These are phyloP conservation scores for Fusarium floridanum DNA, from an alignment of 2,329 filamentous ascomycete genomes.

Conservation along the genomic window DNA sequence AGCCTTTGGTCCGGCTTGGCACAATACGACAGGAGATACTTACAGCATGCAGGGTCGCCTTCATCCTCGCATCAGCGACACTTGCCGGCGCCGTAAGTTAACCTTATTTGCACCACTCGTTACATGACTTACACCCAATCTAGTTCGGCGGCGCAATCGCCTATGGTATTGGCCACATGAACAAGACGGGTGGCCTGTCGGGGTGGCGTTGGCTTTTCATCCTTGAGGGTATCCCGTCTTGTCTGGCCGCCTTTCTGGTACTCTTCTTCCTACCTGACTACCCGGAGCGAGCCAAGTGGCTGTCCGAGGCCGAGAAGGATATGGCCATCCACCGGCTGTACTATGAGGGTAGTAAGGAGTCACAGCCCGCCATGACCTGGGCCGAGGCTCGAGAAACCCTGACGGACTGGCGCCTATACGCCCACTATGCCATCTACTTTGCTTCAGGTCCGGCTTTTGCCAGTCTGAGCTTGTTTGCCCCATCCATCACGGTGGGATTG, in stretches of 20 bases:
- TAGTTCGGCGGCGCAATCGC: constrained; percentile 78
- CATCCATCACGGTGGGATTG: constrained; percentile 70
- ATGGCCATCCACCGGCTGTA: constrained; percentile 62
- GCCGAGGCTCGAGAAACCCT: constrained; percentile 77
- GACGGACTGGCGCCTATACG: constrained; percentile 76
- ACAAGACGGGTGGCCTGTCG: constrained; percentile 69
- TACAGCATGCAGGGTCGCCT: constrained; percentile 66
- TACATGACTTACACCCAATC: neutral
- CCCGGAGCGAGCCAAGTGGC: constrained; percentile 73
- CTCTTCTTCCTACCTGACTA: constrained; percentile 79
- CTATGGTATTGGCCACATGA: constrained; percentile 79
- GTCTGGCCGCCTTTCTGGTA: constrained; percentile 71
- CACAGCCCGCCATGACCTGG: constrained; percentile 73
- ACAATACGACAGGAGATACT: constrained; percentile 16
- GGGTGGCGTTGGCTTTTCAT: constrained; percentile 79
- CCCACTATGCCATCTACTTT: constrained; percentile 70
- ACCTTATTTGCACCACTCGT: neutral
- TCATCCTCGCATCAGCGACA: constrained; percentile 77
- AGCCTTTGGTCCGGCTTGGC: constrained; percentile 14
- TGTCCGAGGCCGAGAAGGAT: constrained; percentile 70
- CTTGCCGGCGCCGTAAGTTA: constrained; percentile 71
- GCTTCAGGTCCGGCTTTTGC: constrained; percentile 68
- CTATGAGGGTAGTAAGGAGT: constrained; percentile 65
- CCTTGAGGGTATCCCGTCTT: constrained; percentile 74
- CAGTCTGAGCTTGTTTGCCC: constrained; percentile 72